A percentile compares a stretch with the other conserved stretches of the same genome.
Evolutionary conservation across 169 alveolate species (phyloP).

Genomic region (Plasmodium knowlesi): DNA sequence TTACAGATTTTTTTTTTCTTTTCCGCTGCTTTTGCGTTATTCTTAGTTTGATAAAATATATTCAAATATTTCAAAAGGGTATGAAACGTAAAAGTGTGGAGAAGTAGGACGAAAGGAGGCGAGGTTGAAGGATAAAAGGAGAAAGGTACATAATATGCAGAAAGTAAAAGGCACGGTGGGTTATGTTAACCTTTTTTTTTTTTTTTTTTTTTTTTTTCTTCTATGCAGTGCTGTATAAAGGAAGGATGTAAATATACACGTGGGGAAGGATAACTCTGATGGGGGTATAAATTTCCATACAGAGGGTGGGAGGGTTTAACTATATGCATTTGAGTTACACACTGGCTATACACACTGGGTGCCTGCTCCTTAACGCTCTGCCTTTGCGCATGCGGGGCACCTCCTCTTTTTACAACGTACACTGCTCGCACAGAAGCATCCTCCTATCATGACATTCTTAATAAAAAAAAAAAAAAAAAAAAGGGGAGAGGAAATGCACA

Average conservation of each 20-base stretch:
- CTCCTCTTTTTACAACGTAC: background rate
- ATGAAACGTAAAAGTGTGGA: background rate
- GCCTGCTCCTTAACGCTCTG: background rate
- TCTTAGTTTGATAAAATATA: background rate
- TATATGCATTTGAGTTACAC: background rate
- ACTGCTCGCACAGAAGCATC: background rate
- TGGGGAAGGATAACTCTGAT: background rate
- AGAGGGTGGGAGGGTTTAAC: background rate
- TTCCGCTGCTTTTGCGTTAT: background rate
- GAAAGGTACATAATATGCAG: background rate
- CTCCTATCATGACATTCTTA: background rate
- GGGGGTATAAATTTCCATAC: background rate
- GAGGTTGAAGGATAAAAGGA: background rate
- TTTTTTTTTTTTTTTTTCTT: background rate
- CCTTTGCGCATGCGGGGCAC: background rate
- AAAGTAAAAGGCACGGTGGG: background rate
- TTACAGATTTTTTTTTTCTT: background rate
- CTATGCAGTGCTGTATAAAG: background rate
- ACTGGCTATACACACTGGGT: background rate
- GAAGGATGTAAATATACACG: background rate
- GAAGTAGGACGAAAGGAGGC: background rate
- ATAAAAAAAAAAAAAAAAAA: background rate
- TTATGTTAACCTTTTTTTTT: background rate
- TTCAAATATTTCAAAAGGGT: background rate
- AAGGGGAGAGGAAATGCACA: background rate